A percentile compares a stretch with the other conserved stretches of the same genome.
These are phyloP conservation scores for Ganoderma boninense DNA, from an alignment of 1,284 basidiomycete genomes.

Conservation along the genomic window DNA sequence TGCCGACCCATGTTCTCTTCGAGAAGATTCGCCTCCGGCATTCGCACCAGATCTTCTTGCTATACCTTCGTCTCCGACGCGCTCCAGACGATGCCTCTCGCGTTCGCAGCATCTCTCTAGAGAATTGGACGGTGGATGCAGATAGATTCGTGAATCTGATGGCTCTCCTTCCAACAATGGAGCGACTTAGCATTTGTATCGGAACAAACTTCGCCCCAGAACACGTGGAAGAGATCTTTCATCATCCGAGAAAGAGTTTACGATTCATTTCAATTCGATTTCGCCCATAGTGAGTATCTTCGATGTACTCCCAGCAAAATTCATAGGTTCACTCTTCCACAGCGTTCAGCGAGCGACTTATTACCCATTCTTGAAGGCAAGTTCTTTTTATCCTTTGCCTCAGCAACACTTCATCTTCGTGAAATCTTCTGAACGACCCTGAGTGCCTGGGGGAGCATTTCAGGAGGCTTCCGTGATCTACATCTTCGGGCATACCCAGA, in stretches of 20 bases:
- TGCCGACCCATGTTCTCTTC: constrained; percentile 62
- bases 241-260: constrained; percentile 48
- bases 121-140: constrained; percentile 69
- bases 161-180: constrained; percentile 55
- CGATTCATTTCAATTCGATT: constrained; percentile 63
- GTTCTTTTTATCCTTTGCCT: constrained; percentile 13
- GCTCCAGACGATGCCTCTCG: constrained; percentile 42
- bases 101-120: constrained; percentile 58
- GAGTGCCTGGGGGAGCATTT: too few relatives aligned
- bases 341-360: constrained; percentile 75
- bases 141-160: constrained; percentile 68
- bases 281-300: constrained; percentile 65
- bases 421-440: too few relatives aligned
- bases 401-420: background rate
- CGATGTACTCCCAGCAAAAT: background rate
- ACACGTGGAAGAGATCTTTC: constrained; percentile 67
- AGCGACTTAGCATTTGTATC: constrained; percentile 58
- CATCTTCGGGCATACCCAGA: too few relatives aligned
- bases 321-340: background rate
- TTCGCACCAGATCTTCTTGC: constrained; percentile 52
- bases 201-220: constrained; percentile 74
- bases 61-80: constrained; percentile 59
- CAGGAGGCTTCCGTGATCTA: too few relatives aligned
- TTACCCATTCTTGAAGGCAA: constrained; percentile 71
- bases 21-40: constrained; percentile 53